A percentile compares a stretch with the other conserved stretches of the same genome.
Evolutionary conservation across 306 rosid species (phyloP).

Genomic region (Castanopsis chinensis): DNA sequence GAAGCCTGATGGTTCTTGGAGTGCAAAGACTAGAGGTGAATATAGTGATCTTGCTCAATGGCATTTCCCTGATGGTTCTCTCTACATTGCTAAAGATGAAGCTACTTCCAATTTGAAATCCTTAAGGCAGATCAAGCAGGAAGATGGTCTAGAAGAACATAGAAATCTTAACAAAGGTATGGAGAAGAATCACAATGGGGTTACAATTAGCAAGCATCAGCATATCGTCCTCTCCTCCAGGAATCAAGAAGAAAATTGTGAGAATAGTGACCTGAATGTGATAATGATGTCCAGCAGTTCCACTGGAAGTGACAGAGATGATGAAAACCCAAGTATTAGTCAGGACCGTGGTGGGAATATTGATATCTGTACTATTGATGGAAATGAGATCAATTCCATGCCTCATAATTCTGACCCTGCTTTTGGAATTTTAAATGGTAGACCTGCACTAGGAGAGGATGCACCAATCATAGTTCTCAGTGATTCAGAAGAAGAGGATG

Average conservation of each 20-base stretch:
- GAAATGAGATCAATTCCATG: constrained; percentile 69
- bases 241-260: constrained; percentile 50
- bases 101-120: constrained; percentile 41
- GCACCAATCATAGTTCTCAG: constrained; percentile 80
- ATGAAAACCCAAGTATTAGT: constrained; percentile 88
- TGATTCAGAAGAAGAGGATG: constrained; percentile 90
- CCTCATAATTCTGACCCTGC: constrained; percentile 55
- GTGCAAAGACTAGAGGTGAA: constrained; percentile 70
- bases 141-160: constrained; percentile 68
- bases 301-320: constrained; percentile 84
- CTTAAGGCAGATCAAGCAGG: constrained; percentile 70
- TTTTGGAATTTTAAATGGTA: constrained; percentile 54
- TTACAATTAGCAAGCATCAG: constrained; percentile 58
- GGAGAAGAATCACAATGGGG: constrained; percentile 71
- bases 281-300: constrained; percentile 97
- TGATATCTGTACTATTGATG: constrained; percentile 66
- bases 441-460: constrained; percentile 48
- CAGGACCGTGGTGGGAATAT: constrained; percentile 66
- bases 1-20: constrained; percentile 97
- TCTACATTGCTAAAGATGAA: constrained; percentile 43
- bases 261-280: constrained; percentile 57
- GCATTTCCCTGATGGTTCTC: constrained; percentile 75
- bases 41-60: constrained; percentile 70
- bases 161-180: constrained; percentile 61
- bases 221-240: constrained; percentile 57